Conservation (phyloP, 352 stramenopile species). For the Phytophthora litchii region DNA sequence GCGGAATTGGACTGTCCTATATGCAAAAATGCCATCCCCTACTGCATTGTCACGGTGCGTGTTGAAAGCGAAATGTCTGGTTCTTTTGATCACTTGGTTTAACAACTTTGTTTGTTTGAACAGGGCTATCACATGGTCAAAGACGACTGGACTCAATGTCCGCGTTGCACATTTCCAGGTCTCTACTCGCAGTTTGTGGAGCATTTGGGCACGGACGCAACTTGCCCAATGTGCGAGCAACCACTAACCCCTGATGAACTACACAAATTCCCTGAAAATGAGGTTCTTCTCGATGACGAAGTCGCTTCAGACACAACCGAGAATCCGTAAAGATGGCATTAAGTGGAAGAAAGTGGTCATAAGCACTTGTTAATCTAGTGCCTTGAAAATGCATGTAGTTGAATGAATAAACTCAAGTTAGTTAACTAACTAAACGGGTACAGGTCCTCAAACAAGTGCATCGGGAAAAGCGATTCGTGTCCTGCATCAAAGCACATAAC, state of each 20-base stretch:
- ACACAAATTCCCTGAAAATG: constrained; percentile 45
- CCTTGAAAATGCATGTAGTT: background rate
- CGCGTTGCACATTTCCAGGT: constrained; percentile 88
- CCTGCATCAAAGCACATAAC: constrained; percentile 21
- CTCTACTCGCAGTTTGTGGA: constrained; percentile 88
- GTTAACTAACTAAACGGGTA: background rate
- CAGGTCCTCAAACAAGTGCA: constrained; percentile 1
- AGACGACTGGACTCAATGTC: constrained; percentile 93
- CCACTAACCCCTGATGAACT: constrained; percentile 41
- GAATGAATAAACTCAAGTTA: background rate
- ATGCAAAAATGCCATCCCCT: constrained; percentile 93
- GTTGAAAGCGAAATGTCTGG: background rate
- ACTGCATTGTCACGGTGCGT: constrained; percentile 91
- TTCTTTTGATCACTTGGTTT: no score
- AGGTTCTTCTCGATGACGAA: constrained; percentile 48
- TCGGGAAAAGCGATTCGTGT: constrained; percentile 6
- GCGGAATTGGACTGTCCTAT: constrained; percentile 91
- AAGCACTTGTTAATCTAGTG: no score
- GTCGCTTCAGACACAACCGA: constrained; percentile 21
- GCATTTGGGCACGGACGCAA: constrained; percentile 75
- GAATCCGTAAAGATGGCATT: constrained; percentile 24
- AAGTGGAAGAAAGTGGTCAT: no score
- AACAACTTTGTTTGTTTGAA: background rate
- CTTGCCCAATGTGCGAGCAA: constrained; percentile 84
- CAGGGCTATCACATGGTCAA: constrained; percentile 94